Conservation (phyloP, 495 filamentous ascomycete species). For the Astrothelium macrocarpum region DNA sequence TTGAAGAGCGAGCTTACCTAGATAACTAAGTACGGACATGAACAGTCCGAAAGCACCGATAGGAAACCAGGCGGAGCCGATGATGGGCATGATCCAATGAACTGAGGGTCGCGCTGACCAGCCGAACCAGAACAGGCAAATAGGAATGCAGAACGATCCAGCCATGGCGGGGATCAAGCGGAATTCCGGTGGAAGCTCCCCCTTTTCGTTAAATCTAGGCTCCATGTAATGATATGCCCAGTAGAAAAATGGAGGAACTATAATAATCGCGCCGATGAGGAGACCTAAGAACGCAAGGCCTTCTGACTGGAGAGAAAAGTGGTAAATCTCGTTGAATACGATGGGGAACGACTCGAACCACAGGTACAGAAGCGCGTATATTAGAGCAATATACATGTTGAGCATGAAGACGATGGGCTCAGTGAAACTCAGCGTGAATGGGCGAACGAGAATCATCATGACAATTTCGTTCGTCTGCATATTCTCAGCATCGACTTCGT, state of each 20-base stretch:
- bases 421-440: constrained; percentile 36
- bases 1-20: constrained; percentile 8
- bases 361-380: constrained; percentile 47
- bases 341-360: constrained; percentile 52
- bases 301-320: constrained; percentile 38
- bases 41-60: constrained; percentile 49
- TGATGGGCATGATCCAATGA: constrained; percentile 47
- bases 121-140: constrained; percentile 43
- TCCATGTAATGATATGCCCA: constrained; percentile 37
- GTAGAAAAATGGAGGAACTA: constrained; percentile 39
- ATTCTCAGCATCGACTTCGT: constrained; percentile 34
- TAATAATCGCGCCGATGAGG: constrained; percentile 34
- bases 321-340: constrained; percentile 41
- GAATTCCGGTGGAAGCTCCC: constrained; percentile 36
- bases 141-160: constrained; percentile 37
- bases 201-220: constrained; percentile 32
- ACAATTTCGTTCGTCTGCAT: constrained; percentile 28
- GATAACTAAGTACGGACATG: constrained; percentile 36
- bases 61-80: constrained; percentile 44
- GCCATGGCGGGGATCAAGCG: constrained; percentile 37
- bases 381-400: constrained; percentile 45
- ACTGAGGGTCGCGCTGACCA: constrained; percentile 35
- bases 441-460: constrained; percentile 32
- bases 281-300: constrained; percentile 46
- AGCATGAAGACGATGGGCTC: constrained; percentile 36